Percentiles rank a stretch among this genome's conserved stretches.
Conservation (phyloP, 805 yeast genomes). For the Metahyphopichia silvanorum region DNA sequence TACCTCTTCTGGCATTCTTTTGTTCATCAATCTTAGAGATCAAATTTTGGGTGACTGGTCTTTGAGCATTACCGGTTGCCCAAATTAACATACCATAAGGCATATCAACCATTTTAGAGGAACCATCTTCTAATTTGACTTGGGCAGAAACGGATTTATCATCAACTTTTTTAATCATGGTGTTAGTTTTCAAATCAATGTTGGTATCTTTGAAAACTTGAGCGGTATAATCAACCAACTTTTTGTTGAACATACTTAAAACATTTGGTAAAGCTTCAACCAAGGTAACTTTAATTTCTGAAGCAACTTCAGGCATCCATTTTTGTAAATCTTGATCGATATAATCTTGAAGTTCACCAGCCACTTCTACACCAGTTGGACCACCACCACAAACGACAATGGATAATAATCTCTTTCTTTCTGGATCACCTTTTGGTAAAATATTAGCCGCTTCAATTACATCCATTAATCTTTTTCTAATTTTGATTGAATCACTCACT, state of each 20-base stretch:
- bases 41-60: conserved; percentile 67
- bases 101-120: conserved; percentile 54
- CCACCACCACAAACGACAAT: conserved; percentile 98
- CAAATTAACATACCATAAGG: conserved; percentile 94
- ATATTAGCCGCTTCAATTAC: conserved; percentile 85
- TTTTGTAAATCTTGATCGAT: conserved; percentile 84
- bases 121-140: conserved; percentile 61
- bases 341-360: conserved; percentile 94
- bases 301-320: conserved; percentile 84
- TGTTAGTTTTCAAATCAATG: conserved; percentile 74
- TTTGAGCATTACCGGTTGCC: conserved; percentile 96
- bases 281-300: conserved; percentile 78
- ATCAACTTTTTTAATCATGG: conserved; percentile 86
- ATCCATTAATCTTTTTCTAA: conserved; percentile 80
- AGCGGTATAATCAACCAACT: conserved; percentile 74
- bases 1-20: conserved; percentile 85
- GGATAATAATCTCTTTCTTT: conserved; percentile 79
- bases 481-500: conserved; percentile 80
- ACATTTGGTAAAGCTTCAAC: conserved; percentile 93
- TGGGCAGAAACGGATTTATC: conserved; percentile 66
- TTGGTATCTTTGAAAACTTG: conserved; percentile 64
- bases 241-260: conserved; percentile 67
- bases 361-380: conserved; percentile 97
- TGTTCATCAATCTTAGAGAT: conserved; percentile 70
- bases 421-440: conserved; percentile 70